Evolutionary conservation across 2,329 filamentous ascomycete species (phyloP).

Genomic region (Beauveria brongniartii): DNA sequence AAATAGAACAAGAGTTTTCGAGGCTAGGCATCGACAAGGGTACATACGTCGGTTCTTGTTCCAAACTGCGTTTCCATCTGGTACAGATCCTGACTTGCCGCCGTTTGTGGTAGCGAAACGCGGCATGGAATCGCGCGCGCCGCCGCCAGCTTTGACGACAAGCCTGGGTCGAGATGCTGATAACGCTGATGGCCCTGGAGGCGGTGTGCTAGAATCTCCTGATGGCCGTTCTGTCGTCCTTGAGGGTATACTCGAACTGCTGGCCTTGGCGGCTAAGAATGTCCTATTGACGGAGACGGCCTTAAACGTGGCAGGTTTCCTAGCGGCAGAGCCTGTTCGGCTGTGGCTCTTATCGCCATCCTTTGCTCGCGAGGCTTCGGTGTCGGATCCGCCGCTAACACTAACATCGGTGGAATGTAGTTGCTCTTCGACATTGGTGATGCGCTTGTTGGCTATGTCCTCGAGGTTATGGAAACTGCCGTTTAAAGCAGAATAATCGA

Average conservation of each 20-base stretch:
- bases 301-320: constrained; percentile 75
- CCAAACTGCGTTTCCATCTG: constrained; percentile 72
- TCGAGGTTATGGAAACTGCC: constrained; percentile 36
- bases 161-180: constrained; percentile 59
- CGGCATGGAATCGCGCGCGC: constrained; percentile 43
- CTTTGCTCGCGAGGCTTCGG: constrained; percentile 57
- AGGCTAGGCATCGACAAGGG: no score
- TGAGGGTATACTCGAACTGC: constrained; percentile 33
- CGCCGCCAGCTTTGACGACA: constrained; percentile 65
- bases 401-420: constrained; percentile 58
- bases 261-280: constrained; percentile 66
- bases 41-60: constrained; percentile 77
- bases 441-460: constrained; percentile 50
- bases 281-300: constrained; percentile 79
- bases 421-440: constrained; percentile 49
- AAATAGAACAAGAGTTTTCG: background rate
- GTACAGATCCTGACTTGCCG: constrained; percentile 51
- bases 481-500: constrained; percentile 39
- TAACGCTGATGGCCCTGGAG: constrained; percentile 36
- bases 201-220: constrained; percentile 38
- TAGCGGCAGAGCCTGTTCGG: constrained; percentile 51
- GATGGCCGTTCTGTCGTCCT: constrained; percentile 45
- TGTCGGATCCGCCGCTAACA: constrained; percentile 68
- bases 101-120: constrained; percentile 38
- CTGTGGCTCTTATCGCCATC: constrained; percentile 52